phyloP scores from a whole-genome alignment of 2,329 filamentous ascomycete species.

The Aspergillus sp. region DNA sequence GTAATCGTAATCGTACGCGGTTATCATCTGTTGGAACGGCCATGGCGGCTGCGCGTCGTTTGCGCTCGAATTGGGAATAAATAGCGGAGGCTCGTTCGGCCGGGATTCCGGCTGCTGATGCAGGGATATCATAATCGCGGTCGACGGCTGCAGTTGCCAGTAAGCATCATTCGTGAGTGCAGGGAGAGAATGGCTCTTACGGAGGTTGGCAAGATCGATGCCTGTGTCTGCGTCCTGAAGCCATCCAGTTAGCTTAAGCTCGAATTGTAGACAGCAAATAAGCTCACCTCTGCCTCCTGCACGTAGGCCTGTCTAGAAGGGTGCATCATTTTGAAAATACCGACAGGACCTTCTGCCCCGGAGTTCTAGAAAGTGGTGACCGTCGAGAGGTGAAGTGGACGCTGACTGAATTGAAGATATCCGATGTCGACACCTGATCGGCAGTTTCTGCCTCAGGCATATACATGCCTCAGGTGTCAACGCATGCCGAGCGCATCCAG shows the following conservation, averaged over 20 bases:
- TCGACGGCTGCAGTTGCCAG: conserved; percentile 50
- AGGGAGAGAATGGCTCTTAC: conserved; percentile 38
- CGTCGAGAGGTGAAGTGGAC: no score
- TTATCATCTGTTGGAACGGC: conserved; percentile 90
- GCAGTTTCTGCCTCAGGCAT: no score
- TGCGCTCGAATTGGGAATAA: conserved; percentile 80
- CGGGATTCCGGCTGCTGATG: conserved; percentile 56
- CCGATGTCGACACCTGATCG: no score
- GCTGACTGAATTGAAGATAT: no score
- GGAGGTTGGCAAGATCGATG: conserved; percentile 55
- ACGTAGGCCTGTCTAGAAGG: conserved; percentile 89
- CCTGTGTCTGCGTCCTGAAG: conserved; percentile 48
- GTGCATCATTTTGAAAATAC: conserved; percentile 53
- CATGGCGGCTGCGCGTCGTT: conserved; percentile 78
- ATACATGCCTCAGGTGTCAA: no score
- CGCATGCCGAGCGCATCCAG: no score
- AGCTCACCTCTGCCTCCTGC: conserved; percentile 67
- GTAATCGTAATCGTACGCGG: conserved; percentile 68
- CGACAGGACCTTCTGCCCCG: no score
- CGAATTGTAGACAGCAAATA: not conserved
- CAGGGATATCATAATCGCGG: conserved; percentile 74
- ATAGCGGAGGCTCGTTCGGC: conserved; percentile 79
- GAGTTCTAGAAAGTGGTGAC: no score
- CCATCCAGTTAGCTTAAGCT: no score
- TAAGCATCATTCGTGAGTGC: not conserved